A percentile compares a stretch with the other conserved stretches of the same genome.
Conservation (phyloP, 805 yeast genomes). For the Nakazawaea wickerhamii region DNA sequence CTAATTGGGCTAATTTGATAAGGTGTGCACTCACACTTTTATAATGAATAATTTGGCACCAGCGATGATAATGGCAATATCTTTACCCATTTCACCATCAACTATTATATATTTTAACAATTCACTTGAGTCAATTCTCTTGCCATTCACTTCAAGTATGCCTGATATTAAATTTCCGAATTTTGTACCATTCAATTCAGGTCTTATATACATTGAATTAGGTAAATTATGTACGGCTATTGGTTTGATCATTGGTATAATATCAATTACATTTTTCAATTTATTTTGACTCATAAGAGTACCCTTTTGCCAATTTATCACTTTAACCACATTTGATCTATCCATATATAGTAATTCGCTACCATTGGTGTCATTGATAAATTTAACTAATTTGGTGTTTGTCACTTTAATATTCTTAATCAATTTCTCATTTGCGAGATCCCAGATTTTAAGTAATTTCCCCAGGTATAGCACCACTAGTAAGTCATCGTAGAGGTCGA, state of each 20-base stretch:
- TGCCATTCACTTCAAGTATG: not conserved
- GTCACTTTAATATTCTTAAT: not conserved
- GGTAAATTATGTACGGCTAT: not conserved
- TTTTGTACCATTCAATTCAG: not conserved
- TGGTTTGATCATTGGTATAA: not conserved
- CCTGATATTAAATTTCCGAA: not conserved
- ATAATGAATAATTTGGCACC: conserved; percentile 6
- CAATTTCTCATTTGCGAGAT: not conserved
- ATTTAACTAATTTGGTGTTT: not conserved
- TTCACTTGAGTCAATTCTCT: not conserved
- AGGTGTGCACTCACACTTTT: not conserved
- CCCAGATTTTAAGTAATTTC: not conserved
- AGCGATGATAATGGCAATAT: not conserved
- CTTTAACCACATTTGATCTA: not conserved
- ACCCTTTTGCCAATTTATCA: not conserved
- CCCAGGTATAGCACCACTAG: not conserved
- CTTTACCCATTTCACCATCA: not conserved
- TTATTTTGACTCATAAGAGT: not conserved
- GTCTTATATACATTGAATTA: not conserved
- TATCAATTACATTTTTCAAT: not conserved
- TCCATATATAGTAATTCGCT: not conserved
- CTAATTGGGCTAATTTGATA: not conserved
- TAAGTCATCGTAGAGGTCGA: not conserved
- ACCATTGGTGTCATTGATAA: not conserved
- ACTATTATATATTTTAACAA: not conserved